phyloP scores from a whole-genome alignment of 1,139 yeast genomes.

The Taphrina confusa region DNA sequence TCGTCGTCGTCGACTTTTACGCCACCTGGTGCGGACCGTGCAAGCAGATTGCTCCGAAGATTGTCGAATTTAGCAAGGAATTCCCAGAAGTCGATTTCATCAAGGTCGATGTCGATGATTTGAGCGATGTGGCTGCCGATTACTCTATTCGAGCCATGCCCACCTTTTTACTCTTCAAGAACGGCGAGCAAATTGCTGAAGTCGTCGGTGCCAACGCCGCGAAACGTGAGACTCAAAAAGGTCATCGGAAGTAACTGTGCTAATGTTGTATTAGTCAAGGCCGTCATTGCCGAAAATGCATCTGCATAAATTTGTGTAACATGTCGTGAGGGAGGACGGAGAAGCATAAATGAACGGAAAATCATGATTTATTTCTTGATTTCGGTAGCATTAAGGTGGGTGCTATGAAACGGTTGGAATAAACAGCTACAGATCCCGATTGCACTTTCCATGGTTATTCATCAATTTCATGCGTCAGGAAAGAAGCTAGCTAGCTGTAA shows the following conservation, averaged over 20 bases:
- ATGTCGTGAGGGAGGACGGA: too few relatives aligned
- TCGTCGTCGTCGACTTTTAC: slow-evolving; percentile 86
- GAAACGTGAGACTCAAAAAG: slow-evolving; percentile 58
- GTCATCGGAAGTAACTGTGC: background rate
- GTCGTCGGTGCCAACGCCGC: slow-evolving; percentile 84
- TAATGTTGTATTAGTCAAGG: slow-evolving; percentile 4
- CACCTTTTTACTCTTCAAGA: slow-evolving; percentile 75
- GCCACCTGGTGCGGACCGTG: slow-evolving; percentile 99
- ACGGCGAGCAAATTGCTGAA: slow-evolving; percentile 68
- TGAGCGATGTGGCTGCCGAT: slow-evolving; percentile 70
- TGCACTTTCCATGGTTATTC: too few relatives aligned
- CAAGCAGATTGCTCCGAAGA: slow-evolving; percentile 87
- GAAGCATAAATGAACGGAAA: too few relatives aligned
- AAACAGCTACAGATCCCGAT: too few relatives aligned
- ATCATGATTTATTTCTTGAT: too few relatives aligned
- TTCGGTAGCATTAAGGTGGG: too few relatives aligned
- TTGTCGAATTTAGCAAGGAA: slow-evolving; percentile 69
- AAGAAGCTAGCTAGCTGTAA: background rate
- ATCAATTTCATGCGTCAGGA: too few relatives aligned
- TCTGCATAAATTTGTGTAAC: slow-evolving; percentile 12
- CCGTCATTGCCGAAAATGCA: slow-evolving; percentile 17
- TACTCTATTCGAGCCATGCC: slow-evolving; percentile 86
- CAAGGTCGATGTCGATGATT: slow-evolving; percentile 83
- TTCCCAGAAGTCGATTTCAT: slow-evolving; percentile 65
- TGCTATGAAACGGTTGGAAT: too few relatives aligned